These are phyloP conservation scores for Candida vaughaniae DNA, from an alignment of 805 yeast species.

Conservation along the genomic window DNA sequence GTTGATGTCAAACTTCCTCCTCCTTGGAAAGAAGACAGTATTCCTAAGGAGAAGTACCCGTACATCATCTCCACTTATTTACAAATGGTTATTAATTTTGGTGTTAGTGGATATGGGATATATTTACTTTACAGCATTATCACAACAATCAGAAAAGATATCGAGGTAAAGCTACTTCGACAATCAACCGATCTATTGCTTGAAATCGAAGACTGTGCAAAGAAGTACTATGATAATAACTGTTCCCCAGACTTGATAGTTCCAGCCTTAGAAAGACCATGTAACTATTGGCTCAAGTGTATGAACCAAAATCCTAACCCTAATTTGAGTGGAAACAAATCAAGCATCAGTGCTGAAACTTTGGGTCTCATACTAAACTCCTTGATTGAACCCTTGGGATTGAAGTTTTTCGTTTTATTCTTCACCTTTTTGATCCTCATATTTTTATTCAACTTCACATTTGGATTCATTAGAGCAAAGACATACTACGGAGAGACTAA, in stretches of 20 bases:
- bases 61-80: slow-evolving; percentile 61
- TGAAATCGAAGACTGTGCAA: slow-evolving; percentile 55
- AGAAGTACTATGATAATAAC: slow-evolving; percentile 51
- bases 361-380: slow-evolving; percentile 62
- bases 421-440: slow-evolving; percentile 42
- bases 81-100: slow-evolving; percentile 52
- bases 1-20: slow-evolving; percentile 39
- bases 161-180: slow-evolving; percentile 48
- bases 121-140: slow-evolving; percentile 45
- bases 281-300: slow-evolving; percentile 64
- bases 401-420: slow-evolving; percentile 52
- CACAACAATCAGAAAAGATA: slow-evolving; percentile 53
- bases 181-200: slow-evolving; percentile 44
- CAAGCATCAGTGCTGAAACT: slow-evolving; percentile 60
- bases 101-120: slow-evolving; percentile 44
- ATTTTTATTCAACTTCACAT: slow-evolving; percentile 60
- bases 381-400: slow-evolving; percentile 65
- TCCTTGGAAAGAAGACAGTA: slow-evolving; percentile 56
- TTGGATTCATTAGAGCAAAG: slow-evolving; percentile 64
- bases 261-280: slow-evolving; percentile 57
- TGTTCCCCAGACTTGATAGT: slow-evolving; percentile 56
- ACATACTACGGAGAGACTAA: slow-evolving; percentile 44
- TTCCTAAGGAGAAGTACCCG: slow-evolving; percentile 53
- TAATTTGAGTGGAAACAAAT: slow-evolving; percentile 44
- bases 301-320: slow-evolving; percentile 54